Base-by-base conservation (phyloP, 768 basidiomycete genomes). In the Rhodotorula diobovata region DNA sequence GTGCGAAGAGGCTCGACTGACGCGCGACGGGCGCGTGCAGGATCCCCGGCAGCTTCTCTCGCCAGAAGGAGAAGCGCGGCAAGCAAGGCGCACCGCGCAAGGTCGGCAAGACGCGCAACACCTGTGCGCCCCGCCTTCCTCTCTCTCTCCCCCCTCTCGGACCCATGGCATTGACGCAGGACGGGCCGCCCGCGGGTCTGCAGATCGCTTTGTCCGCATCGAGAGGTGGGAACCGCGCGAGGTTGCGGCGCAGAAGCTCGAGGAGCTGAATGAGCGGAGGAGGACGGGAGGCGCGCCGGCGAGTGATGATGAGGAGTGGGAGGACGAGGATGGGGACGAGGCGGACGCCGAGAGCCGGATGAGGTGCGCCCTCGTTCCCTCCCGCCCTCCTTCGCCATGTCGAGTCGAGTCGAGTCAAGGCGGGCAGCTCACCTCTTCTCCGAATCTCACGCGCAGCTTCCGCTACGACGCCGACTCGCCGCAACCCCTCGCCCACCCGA, bases 161-260 rank as follows among this genome's bases (percentile, higher is more conserved):
- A 1, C 41, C 41, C 16, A 9, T 16, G 16, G 9, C 9, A 9
- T 41, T 16, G 10, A 41, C 10, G 41, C 41, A 16, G 41, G 45
- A 46, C 15, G 18, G 16, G 45, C 16, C 45, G 45, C 21, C 10
- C 45, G 5, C 18, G 15, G 12, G 45, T 21, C 23, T 1, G 11
- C 67, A 73, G 72, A 78, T 57, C 67, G 71, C 32, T 78, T 76
- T 50, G 18, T 76, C 37, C 56, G 65, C 30, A 51, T 78, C 57
- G 77, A 78, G 56, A 69, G 67, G 0, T 78, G 77, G 77, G 76
- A 77, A 37, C 69, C 64, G 35, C 23, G 50, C 4, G 59, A 70
- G 5, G 18, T 25, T 2, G 39, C 63, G 0, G 64, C 65, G 23
- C 58, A 41, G 18, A 73, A 59, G 5, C n/a, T 71, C 15, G 37